A percentile compares a stretch with the other conserved stretches of the same genome.
phyloP scores from a whole-genome alignment of 2,329 filamentous ascomycete genomes.

The Nectriaceae sp. region DNA sequence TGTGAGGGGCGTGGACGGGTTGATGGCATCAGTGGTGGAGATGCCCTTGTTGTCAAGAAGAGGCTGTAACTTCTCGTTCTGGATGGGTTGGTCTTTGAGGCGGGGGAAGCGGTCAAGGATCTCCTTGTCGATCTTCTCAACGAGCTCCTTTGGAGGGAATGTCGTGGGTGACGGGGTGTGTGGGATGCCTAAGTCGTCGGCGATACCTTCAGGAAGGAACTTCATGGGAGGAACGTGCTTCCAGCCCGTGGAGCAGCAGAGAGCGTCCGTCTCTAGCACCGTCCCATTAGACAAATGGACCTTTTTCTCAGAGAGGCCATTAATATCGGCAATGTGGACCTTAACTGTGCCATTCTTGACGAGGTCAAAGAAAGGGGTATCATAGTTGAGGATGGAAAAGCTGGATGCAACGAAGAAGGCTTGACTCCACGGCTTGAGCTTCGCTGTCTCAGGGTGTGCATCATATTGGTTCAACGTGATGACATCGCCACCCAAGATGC shows the following conservation, averaged over 20 bases:
- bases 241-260: slow-evolving; percentile 63
- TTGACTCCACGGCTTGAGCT: slow-evolving; percentile 43
- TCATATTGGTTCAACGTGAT: slow-evolving; percentile 48
- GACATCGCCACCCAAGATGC: slow-evolving; percentile 48
- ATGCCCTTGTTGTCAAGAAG: slow-evolving; percentile 41
- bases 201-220: slow-evolving; percentile 51
- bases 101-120: slow-evolving; percentile 56
- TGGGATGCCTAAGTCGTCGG: slow-evolving; percentile 51
- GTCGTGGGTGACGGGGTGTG: slow-evolving; percentile 34
- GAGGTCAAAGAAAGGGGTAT: slow-evolving; percentile 51
- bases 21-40: slow-evolving; percentile 30
- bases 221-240: slow-evolving; percentile 52
- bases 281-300: slow-evolving; percentile 55
- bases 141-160: slow-evolving; percentile 27
- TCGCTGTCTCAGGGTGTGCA: slow-evolving; percentile 38
- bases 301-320: slow-evolving; percentile 38
- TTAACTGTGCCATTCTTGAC: slow-evolving; percentile 49
- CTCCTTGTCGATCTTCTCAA: slow-evolving; percentile 50
- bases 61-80: slow-evolving; percentile 47
- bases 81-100: slow-evolving; percentile 52
- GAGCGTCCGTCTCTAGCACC: slow-evolving; percentile 47
- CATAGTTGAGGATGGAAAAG: slow-evolving; percentile 56
- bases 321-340: slow-evolving; percentile 51
- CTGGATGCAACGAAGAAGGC: slow-evolving; percentile 50
- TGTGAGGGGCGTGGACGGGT: slow-evolving; percentile 24